phyloP scores from a whole-genome alignment of 768 basidiomycete species.

The Phlebiopsis flavidoalba region DNA sequence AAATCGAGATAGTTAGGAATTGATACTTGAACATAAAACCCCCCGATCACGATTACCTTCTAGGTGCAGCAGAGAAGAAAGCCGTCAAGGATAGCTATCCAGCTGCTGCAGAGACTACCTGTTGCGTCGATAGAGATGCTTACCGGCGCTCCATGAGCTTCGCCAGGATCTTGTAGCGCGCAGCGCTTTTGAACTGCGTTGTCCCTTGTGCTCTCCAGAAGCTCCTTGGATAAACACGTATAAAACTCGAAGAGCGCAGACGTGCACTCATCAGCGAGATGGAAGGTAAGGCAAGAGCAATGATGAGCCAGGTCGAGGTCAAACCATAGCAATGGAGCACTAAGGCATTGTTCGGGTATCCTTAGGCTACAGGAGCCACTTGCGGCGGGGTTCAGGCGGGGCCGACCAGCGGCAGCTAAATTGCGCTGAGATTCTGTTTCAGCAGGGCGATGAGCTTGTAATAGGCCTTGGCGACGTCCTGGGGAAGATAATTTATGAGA shows the following conservation, averaged over 20 bases:
- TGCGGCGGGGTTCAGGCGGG: too few relatives aligned
- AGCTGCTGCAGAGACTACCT: slow-evolving; percentile 59
- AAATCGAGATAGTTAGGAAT: slow-evolving; percentile 30
- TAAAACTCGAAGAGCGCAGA: slow-evolving; percentile 57
- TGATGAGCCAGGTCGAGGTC: slow-evolving; percentile 82
- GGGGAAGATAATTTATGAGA: background rate
- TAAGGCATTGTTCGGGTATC: slow-evolving; percentile 40
- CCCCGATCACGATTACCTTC: slow-evolving; percentile 47
- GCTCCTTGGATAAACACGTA: slow-evolving; percentile 61
- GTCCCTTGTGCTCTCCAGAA: slow-evolving; percentile 74
- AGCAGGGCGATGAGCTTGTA: slow-evolving; percentile 70
- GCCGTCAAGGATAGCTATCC: slow-evolving; percentile 56
- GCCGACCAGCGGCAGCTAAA: slow-evolving; percentile 27
- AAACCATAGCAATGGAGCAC: slow-evolving; percentile 60
- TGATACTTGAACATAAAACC: background rate
- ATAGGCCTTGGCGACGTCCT: slow-evolving; percentile 82
- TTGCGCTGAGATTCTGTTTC: slow-evolving; percentile 50
- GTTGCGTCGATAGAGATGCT: slow-evolving; percentile 50
- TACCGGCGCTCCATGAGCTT: slow-evolving; percentile 64
- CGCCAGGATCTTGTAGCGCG: slow-evolving; percentile 83
- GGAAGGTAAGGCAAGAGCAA: slow-evolving; percentile 78
- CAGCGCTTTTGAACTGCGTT: slow-evolving; percentile 93
- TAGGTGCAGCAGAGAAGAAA: slow-evolving; percentile 84
- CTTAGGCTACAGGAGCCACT: slow-evolving; percentile 33
- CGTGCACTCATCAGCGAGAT: slow-evolving; percentile 49